Percentiles rank a stretch among this genome's conserved stretches.
Conservation (phyloP, 2,329 filamentous ascomycete species). For the Pyrenochaeta sp. region DNA sequence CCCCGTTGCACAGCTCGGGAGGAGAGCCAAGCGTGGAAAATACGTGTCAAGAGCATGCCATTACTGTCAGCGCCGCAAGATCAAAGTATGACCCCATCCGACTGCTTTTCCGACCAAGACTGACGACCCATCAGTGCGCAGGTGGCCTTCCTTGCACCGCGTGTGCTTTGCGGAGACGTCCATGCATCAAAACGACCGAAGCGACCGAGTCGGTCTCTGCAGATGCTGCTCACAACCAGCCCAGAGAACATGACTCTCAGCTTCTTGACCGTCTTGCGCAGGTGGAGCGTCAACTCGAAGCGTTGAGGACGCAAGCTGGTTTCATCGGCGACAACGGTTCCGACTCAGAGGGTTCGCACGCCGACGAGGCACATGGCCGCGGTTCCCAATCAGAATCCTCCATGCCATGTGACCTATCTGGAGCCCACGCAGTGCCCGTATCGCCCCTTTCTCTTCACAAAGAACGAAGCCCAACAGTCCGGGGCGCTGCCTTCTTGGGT, state of each 20-base stretch:
- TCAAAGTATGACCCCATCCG: not conserved
- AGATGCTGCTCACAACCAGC: not conserved
- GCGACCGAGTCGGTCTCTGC: not conserved
- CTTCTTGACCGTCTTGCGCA: not conserved
- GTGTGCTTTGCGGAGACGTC: not conserved
- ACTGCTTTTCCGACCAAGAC: not conserved
- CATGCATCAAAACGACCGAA: not conserved
- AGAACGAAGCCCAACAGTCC: too few relatives aligned
- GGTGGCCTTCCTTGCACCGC: not conserved
- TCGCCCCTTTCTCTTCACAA: too few relatives aligned
- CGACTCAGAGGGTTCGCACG: not conserved
- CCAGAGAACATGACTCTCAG: not conserved
- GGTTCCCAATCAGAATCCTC: not conserved
- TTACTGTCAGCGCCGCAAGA: not conserved
- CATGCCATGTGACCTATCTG: too few relatives aligned
- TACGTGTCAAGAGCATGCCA: not conserved
- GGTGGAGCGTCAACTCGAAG: not conserved
- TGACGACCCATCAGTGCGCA: not conserved
- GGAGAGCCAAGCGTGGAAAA: not conserved
- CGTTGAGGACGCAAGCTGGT: not conserved
- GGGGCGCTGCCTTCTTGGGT: not conserved
- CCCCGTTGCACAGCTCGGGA: too few relatives aligned
- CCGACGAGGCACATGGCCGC: too few relatives aligned
- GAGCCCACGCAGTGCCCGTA: too few relatives aligned
- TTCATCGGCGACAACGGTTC: too few relatives aligned